A percentile compares a stretch with the other conserved stretches of the same genome.
Conservation (phyloP, 2,329 filamentous ascomycete species). For the Alternaria infectoria region DNA sequence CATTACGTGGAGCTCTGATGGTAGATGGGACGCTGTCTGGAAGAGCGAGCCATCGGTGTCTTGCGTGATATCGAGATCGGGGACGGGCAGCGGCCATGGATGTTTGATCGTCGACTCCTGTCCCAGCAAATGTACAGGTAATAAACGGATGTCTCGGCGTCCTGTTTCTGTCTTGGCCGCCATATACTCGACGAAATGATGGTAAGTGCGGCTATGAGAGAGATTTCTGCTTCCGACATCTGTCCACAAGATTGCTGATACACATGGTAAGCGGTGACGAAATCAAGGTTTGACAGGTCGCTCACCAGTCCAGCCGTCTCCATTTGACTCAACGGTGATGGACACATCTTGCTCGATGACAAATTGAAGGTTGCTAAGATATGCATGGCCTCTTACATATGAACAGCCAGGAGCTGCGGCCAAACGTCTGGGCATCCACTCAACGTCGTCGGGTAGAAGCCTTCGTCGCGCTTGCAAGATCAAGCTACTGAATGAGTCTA, state of each 20-base stretch:
- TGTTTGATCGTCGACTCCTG: not conserved
- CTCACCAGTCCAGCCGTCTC: not conserved
- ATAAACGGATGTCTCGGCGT: not conserved
- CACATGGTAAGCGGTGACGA: not conserved
- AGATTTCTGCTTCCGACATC: not conserved
- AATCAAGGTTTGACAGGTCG: not conserved
- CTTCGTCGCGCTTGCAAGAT: not conserved
- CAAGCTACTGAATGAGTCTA: not conserved
- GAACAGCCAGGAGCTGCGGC: not conserved
- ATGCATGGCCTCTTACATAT: not conserved
- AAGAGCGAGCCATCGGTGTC: not conserved
- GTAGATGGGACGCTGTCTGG: not conserved
- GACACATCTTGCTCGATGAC: not conserved
- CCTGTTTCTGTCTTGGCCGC: not conserved
- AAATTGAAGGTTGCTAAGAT: not conserved
- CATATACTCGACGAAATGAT: not conserved
- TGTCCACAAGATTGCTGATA: not conserved
- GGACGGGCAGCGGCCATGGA: not conserved
- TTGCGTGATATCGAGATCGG: not conserved
- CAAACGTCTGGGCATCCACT: not conserved
- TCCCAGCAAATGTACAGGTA: not conserved
- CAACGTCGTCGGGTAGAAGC: not conserved
- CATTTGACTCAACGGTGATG: not conserved
- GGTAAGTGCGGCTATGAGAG: not conserved
- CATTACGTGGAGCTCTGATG: not conserved